phyloP scores from a whole-genome alignment of 441 rosid genomes.

The Pelargonium citronellum region DNA sequence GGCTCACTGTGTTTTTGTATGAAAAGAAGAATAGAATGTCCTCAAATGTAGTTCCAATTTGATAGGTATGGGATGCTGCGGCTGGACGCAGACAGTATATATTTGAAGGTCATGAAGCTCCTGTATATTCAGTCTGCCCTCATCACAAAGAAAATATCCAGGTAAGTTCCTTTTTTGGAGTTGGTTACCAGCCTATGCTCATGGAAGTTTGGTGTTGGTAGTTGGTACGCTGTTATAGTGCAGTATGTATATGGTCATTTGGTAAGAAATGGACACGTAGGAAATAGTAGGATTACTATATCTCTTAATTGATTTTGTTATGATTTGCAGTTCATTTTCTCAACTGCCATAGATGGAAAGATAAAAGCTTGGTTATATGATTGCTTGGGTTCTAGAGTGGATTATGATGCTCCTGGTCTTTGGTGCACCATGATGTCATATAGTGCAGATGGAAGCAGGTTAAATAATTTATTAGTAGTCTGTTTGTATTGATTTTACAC shows the following conservation, averaged over 20 bases:
- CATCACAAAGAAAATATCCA: slow-evolving; percentile 73
- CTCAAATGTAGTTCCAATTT: slow-evolving; percentile 13
- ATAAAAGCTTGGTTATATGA: slow-evolving; percentile 84
- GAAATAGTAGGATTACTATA: neutral
- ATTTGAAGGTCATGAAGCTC: slow-evolving; percentile 76
- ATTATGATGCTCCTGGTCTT: slow-evolving; percentile 75
- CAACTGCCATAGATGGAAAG: slow-evolving; percentile 75
- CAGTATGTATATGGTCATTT: neutral
- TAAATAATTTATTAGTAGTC: neutral
- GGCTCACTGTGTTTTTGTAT: neutral
- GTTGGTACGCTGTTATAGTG: neutral
- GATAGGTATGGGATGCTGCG: slow-evolving; percentile 70
- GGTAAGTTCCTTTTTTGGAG: slow-evolving; percentile 31
- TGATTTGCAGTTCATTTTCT: slow-evolving; percentile 55
- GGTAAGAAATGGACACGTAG: neutral
- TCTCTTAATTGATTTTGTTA: neutral
- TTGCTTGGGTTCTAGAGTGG: slow-evolving; percentile 63
- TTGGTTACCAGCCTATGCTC: neutral
- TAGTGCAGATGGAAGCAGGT: slow-evolving; percentile 82
- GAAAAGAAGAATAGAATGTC: neutral
- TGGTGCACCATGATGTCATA: slow-evolving; percentile 67
- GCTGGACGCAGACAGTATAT: slow-evolving; percentile 41
- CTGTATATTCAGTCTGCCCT: slow-evolving; percentile 69
- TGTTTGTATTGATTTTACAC: neutral
- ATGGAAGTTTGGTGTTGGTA: slow-evolving; percentile 7